Evolutionary conservation across 2,329 filamentous ascomycete genomes (phyloP), one percentile per base, ranked within the genome.

Genomic region (Epichloe festucae): DNA sequence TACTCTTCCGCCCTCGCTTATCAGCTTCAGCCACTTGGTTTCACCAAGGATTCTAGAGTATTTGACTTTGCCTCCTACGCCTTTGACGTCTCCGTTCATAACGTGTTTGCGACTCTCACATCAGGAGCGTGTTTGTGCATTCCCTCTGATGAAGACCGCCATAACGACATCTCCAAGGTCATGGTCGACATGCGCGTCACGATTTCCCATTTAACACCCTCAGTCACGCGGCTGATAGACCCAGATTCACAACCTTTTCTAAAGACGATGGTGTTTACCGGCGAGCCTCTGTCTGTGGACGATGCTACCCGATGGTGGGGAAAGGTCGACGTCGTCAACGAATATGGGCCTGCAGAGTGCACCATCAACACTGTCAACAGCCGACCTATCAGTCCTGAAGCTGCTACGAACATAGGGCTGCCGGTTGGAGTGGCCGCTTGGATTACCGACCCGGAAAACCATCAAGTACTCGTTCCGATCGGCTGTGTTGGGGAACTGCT

Each of bases 401-500:
- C 27, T 1, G 27, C 27, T 27, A 1, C 27, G 27, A 27, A 27
- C 27, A 27, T 27, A 27, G 27, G 27, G 27, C 7, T 27, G 27
- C 27, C 27, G 27, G 7, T 8, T 27, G 27, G 27, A 27, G 27
- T 27, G 27, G 27, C 27, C 27, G 7, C 7, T 27, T 45, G 42
- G 42, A 5, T 45, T 12, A 19, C 21, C 0, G 42, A 45, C 42
- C 21, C 42, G 5, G 19, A 27, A 15, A 45, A 14, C 1, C 0
- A 27, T n/a, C 10, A 31, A 14, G 11, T 6, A 5, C 42, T 45
- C 11, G 19, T 45, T 7, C 42, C 42, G 1, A 11, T 27, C 5
- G 42, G 42, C 12, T 27, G 21, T n/a, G 23, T 61, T 3, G 66
- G 65, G 2, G 68, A 71, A 50, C 56, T 70, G 12, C 54, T 67